Percentiles rank a stretch among this genome's conserved stretches.
Evolutionary conservation across 2,329 filamentous ascomycete species (phyloP).

Genomic region (Penicillium crustosum): DNA sequence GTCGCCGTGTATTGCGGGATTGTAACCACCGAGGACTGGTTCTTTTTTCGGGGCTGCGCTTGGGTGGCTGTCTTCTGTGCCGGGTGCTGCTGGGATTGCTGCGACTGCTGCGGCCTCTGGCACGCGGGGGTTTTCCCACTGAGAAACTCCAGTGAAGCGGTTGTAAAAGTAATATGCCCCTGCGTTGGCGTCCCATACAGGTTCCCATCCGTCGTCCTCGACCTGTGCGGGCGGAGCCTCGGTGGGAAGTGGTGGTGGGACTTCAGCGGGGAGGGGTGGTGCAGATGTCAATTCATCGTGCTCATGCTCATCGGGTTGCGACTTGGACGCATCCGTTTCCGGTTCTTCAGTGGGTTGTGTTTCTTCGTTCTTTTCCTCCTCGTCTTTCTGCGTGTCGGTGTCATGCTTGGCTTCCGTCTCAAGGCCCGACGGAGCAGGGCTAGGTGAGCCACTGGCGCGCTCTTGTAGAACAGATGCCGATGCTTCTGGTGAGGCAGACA

Average conservation of each 20-base stretch:
- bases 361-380: slow-evolving; percentile 9
- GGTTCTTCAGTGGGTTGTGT: slow-evolving; percentile 46
- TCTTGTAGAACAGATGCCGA: slow-evolving; percentile 57
- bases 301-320: slow-evolving; percentile 21
- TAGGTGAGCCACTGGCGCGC: slow-evolving; percentile 80
- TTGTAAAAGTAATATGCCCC: slow-evolving; percentile 84
- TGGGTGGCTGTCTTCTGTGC: slow-evolving; percentile 32
- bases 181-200: slow-evolving; percentile 68
- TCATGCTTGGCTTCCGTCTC: slow-evolving; percentile 58
- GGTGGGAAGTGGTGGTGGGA: slow-evolving; percentile 53
- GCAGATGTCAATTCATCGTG: slow-evolving; percentile 25
- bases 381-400: slow-evolving; percentile 17
- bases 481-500: slow-evolving; percentile 13
- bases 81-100: slow-evolving; percentile 25
- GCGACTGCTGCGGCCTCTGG: slow-evolving; percentile 41
- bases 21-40: slow-evolving; percentile 72
- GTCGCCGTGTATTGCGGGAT: slow-evolving; percentile 91
- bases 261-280: slow-evolving; percentile 45
- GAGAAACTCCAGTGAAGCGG: slow-evolving; percentile 69
- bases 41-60: slow-evolving; percentile 34
- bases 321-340: slow-evolving; percentile 25
- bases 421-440: slow-evolving; percentile 82
- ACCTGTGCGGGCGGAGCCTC: slow-evolving; percentile 50
- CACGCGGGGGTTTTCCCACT: slow-evolving; percentile 85
- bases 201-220: slow-evolving; percentile 73